phyloP scores from a whole-genome alignment of 305 asterid species.

The Solanum hybrid region DNA sequence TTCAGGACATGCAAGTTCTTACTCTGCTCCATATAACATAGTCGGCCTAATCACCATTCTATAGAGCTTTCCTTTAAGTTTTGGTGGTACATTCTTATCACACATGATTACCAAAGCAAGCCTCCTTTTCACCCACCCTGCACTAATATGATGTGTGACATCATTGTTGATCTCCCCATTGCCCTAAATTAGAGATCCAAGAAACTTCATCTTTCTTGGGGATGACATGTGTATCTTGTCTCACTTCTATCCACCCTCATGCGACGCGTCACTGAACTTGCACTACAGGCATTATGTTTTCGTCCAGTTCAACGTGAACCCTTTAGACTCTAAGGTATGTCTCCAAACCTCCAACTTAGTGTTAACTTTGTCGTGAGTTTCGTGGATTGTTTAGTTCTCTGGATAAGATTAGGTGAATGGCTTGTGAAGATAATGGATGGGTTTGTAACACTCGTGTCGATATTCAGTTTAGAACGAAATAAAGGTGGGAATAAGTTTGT shows the following conservation, averaged over 20 bases:
- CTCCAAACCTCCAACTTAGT: neutral
- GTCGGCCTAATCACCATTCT: neutral
- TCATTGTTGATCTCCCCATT: too few species aligned
- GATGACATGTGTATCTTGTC: too few species aligned
- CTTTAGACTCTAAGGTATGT: neutral
- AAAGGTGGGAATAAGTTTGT: neutral
- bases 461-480: neutral
- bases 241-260: too few species aligned
- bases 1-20: neutral
- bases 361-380: neutral
- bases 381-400: neutral
- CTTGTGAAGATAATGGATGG: conserved; percentile 1
- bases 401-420: neutral
- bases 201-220: too few species aligned
- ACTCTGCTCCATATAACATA: neutral
- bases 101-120: neutral
- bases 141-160: too few species aligned
- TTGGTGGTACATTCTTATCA: neutral
- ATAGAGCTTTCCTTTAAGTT: neutral
- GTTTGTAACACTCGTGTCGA: neutral
- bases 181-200: too few species aligned
- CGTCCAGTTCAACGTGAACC: neutral
- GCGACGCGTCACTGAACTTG: neutral
- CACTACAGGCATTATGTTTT: neutral
- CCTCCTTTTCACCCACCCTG: too few species aligned